A percentile compares a stretch with the other conserved stretches of the same genome.
Evolutionary conservation across 768 basidiomycete species (phyloP).

Genomic region (Chlorophyllum brunneum): DNA sequence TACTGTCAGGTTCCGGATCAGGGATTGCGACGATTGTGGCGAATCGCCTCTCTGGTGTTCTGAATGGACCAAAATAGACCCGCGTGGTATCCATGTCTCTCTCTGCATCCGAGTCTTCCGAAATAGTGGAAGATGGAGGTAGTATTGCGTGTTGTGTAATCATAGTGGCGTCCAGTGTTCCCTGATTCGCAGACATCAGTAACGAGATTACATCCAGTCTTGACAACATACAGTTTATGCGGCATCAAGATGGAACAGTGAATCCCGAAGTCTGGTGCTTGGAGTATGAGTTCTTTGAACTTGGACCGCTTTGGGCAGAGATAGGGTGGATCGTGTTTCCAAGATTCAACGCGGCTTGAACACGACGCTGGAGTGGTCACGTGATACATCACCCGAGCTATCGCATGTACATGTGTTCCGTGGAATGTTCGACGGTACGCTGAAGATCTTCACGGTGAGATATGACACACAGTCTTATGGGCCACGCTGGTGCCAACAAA

Average conservation of each 20-base stretch:
- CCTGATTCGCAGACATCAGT: conserved; percentile 14
- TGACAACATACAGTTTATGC: background rate
- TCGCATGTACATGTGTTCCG: no score
- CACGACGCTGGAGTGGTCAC: background rate
- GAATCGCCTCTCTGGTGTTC: conserved; percentile 50
- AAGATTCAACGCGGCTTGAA: conserved; percentile 3
- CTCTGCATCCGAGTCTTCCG: conserved; percentile 36
- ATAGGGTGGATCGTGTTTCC: background rate
- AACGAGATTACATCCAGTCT: background rate
- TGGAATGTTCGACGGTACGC: no score
- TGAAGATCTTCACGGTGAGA: no score
- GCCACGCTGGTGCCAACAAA: no score
- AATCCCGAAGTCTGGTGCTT: background rate
- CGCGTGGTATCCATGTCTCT: conserved; percentile 40
- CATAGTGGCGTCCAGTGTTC: conserved; percentile 12
- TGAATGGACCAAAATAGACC: conserved; percentile 48
- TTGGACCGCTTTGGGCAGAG: no score
- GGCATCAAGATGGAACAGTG: background rate
- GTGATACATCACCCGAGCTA: background rate
- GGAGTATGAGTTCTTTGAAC: background rate
- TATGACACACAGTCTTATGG: no score
- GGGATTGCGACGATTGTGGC: conserved; percentile 26
- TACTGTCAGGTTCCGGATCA: conserved; percentile 13
- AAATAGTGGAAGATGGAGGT: conserved; percentile 21
- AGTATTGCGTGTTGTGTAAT: conserved; percentile 8